A percentile compares a stretch with the other conserved stretches of the same genome.
Conservation (phyloP, 1,284 basidiomycete genomes). For the Tilletia setariae region DNA sequence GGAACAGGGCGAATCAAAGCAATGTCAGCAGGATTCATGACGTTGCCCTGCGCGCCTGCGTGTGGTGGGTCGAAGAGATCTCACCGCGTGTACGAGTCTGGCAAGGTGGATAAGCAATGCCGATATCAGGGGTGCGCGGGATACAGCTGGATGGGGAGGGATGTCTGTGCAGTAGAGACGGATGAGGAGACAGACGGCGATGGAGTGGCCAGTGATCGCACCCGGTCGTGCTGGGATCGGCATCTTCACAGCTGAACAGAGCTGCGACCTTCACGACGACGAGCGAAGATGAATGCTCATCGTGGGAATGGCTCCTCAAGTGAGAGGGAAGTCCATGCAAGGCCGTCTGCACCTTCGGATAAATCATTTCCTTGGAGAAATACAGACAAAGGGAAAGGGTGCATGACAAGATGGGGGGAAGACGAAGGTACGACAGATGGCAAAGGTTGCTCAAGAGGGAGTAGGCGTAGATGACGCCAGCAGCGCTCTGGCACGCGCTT, state of each 20-base stretch:
- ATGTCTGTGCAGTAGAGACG: background rate
- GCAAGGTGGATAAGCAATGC: background rate
- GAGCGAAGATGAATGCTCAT: no score
- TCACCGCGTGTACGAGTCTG: background rate
- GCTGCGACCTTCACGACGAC: no score
- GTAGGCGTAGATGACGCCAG: no score
- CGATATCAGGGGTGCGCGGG: background rate
- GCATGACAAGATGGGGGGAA: no score
- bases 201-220: conserved; percentile 11
- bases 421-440: background rate
- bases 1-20: background rate
- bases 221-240: conserved; percentile 6
- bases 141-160: background rate
- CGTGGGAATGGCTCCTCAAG: no score
- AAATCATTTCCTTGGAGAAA: no score
- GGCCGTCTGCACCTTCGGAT: no score
- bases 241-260: background rate
- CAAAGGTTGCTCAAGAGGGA: no score
- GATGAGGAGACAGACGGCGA: background rate
- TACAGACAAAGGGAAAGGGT: no score
- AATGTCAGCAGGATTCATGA: background rate
- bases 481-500: background rate
- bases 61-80: background rate
- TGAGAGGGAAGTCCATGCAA: no score
- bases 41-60: background rate